phyloP scores from a whole-genome alignment of 345 rosid genomes.

The Abelmoschus esculentus region DNA sequence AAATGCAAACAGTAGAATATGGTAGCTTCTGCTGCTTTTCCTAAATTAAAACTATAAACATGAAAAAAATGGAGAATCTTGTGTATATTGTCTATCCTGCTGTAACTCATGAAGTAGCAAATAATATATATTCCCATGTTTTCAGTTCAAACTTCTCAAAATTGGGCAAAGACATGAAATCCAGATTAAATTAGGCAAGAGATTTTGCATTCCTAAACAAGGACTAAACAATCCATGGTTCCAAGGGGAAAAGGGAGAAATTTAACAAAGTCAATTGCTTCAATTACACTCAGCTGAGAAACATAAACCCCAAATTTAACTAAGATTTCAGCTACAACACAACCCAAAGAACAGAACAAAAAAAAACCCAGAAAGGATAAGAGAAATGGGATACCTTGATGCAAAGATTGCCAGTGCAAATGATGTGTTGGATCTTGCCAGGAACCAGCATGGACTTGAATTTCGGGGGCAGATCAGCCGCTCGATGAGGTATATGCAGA shows the following conservation, averaged over 20 bases:
- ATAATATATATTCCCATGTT: background rate
- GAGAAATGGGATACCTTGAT: slow-evolving; percentile 44
- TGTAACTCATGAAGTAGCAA: too few species aligned
- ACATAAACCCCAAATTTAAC: background rate
- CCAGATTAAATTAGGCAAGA: background rate
- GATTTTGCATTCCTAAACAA: background rate
- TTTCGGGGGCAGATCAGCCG: slow-evolving; percentile 85
- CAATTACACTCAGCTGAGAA: background rate
- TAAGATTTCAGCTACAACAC: slow-evolving; percentile 1
- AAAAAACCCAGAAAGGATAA: background rate
- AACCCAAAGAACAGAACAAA: background rate
- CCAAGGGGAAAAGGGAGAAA: background rate
- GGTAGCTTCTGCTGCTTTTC: background rate
- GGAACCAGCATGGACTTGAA: slow-evolving; percentile 96
- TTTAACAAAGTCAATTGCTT: background rate
- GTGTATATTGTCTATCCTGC: too few species aligned
- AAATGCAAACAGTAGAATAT: background rate
- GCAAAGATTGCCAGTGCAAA: slow-evolving; percentile 87
- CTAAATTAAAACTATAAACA: background rate
- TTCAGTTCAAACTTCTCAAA: background rate
- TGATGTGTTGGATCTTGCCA: slow-evolving; percentile 94
- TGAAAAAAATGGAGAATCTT: too few species aligned
- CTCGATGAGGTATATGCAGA: slow-evolving; percentile 81
- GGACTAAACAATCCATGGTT: background rate
- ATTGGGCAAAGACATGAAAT: background rate